Evolutionary conservation across 164 flowering plant genomes (phyloP).

Genomic region (Sextonia rubra): DNA sequence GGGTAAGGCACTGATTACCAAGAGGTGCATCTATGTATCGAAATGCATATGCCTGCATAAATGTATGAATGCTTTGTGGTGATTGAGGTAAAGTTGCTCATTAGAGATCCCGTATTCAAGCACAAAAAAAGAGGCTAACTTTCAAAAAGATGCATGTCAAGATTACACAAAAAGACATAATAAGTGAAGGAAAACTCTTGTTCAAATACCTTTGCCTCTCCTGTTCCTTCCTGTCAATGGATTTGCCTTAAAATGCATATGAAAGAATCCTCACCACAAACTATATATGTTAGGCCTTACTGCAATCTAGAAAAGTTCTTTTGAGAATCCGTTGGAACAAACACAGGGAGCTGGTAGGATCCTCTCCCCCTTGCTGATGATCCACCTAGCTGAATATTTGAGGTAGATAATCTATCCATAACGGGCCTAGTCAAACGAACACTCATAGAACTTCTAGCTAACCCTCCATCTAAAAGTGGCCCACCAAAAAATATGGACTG

Average conservation of each 20-base stretch:
- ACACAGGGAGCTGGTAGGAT: conserved; percentile 79
- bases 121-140: too few species aligned
- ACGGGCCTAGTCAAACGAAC: conserved; percentile 14
- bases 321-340: conserved; percentile 64
- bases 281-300: conserved; percentile 13
- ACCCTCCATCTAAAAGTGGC: conserved; percentile 57
- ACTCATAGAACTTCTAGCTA: conserved; percentile 30
- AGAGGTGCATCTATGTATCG: too few species aligned
- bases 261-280: background rate
- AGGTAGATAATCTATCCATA: conserved; percentile 31
- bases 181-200: too few species aligned
- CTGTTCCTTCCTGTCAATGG: background rate
- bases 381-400: conserved; percentile 52
- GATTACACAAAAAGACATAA: too few species aligned
- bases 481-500: conserved; percentile 91
- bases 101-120: too few species aligned
- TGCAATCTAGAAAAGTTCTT: conserved; percentile 30
- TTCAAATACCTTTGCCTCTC: conserved; percentile 4
- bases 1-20: too few species aligned
- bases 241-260: background rate
- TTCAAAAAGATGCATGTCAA: too few species aligned
- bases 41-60: too few species aligned
- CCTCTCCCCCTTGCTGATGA: conserved; percentile 43
- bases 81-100: too few species aligned
- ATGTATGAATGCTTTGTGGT: too few species aligned